phyloP scores from a whole-genome alignment of 129 eudicot species.

The Arctium lappa region DNA sequence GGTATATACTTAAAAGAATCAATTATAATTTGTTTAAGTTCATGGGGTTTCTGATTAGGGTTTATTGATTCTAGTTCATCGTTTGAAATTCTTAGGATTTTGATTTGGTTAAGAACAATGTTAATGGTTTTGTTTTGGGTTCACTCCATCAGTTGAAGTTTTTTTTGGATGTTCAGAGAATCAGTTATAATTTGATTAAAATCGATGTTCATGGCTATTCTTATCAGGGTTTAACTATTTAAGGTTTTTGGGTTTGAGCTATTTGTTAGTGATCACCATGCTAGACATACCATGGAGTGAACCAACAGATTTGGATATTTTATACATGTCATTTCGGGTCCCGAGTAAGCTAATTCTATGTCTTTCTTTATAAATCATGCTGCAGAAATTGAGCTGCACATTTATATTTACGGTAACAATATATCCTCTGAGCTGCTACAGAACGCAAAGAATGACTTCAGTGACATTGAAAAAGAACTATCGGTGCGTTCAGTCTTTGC shows the following conservation, averaged over 20 bases:
- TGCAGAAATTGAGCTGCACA: background rate
- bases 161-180: too few species aligned
- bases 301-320: background rate
- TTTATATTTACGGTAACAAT: background rate
- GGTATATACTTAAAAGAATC: background rate
- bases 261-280: background rate
- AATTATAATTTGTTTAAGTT: background rate
- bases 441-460: slow-evolving; percentile 36
- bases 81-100: too few species aligned
- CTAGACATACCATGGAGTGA: background rate
- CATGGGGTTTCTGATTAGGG: background rate
- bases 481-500: slow-evolving; percentile 48
- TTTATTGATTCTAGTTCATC: background rate
- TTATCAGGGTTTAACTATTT: too few species aligned
- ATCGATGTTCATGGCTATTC: too few species aligned
- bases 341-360: background rate
- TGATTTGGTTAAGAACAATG: background rate
- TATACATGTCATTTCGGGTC: background rate
- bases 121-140: too few species aligned
- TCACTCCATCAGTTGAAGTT: too few species aligned
- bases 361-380: background rate
- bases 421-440: too few species aligned
- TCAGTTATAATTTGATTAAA: too few species aligned
- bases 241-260: too few species aligned
- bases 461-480: slow-evolving; percentile 66